These are phyloP conservation scores for Mycena haematopus DNA, from an alignment of 768 basidiomycete species.

Conservation along the genomic window DNA sequence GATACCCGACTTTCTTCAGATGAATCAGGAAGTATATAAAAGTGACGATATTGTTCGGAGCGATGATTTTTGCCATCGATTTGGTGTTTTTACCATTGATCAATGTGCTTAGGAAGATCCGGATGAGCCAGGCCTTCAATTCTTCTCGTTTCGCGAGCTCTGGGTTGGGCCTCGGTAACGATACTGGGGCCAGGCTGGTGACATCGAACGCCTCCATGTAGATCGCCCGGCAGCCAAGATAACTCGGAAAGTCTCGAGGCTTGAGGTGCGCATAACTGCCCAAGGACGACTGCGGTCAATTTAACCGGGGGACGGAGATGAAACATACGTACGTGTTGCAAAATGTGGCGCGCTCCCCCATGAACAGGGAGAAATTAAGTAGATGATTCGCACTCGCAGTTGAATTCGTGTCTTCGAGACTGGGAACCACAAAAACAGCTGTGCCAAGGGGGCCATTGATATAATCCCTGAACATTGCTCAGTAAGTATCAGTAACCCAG, in stretches of 20 bases:
- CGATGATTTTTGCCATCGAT: not conserved
- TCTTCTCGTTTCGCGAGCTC: not conserved
- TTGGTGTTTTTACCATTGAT: not conserved
- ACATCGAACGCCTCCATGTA: not conserved
- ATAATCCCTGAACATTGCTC: not conserved
- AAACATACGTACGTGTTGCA: not conserved
- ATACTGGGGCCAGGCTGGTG: not conserved
- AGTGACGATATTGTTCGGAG: slow-evolving; percentile 40
- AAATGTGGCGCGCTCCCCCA: not conserved
- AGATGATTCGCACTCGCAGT: slow-evolving; percentile 10
- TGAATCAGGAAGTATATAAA: slow-evolving; percentile 41
- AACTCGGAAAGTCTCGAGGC: not conserved
- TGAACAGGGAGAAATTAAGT: slow-evolving; percentile 3
- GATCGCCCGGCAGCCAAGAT: slow-evolving; percentile 4
- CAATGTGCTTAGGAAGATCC: not conserved
- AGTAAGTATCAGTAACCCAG: not conserved
- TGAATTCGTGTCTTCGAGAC: not conserved
- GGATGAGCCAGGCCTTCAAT: slow-evolving; percentile 4
- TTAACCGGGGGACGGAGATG: not conserved
- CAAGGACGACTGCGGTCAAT: too few species aligned
- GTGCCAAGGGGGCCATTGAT: not conserved
- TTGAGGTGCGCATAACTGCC: slow-evolving; percentile 5
- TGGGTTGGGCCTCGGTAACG: not conserved
- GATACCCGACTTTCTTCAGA: slow-evolving; percentile 42
- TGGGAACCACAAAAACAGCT: not conserved